Percentiles rank a stretch among this genome's conserved stretches.
phyloP scores from a whole-genome alignment of 2,329 filamentous ascomycete genomes.

The Verticillium isaacii region DNA sequence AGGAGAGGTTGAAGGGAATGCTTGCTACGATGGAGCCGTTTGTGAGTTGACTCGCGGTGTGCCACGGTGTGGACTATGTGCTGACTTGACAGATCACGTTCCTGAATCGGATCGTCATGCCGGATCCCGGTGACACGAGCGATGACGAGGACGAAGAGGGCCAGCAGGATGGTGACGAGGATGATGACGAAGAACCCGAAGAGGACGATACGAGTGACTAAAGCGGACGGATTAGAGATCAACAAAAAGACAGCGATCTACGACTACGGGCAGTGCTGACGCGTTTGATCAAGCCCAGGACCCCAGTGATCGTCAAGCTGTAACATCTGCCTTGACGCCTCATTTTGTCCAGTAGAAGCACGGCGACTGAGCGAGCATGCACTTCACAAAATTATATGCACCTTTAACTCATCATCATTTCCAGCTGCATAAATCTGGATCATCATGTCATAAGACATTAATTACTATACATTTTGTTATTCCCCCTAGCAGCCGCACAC shows the following conservation, averaged over 20 bases:
- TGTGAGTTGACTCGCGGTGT: constrained; percentile 51
- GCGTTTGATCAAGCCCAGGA: no score
- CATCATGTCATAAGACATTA: not conserved
- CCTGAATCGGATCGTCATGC: constrained; percentile 70
- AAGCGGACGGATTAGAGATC: not conserved
- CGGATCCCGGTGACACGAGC: constrained; percentile 50
- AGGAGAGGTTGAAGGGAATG: constrained; percentile 60
- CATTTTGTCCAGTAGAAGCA: no score
- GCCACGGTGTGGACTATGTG: not conserved
- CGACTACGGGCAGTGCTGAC: no score
- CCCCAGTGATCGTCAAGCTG: no score
- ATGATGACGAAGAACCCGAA: constrained; percentile 9
- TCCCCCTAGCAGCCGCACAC: constrained; percentile 40
- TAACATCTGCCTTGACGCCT: no score
- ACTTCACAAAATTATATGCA: no score
- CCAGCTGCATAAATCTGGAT: not conserved
- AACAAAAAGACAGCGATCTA: no score
- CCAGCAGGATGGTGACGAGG: constrained; percentile 8
- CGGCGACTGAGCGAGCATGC: no score
- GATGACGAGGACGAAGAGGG: constrained; percentile 27
- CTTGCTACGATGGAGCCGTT: constrained; percentile 70
- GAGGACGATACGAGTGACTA: not conserved
- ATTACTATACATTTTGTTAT: not conserved
- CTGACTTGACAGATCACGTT: constrained; percentile 54
- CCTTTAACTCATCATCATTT: not conserved